Percentiles rank a stretch among this genome's conserved stretches.
Evolutionary conservation across 768 basidiomycete genomes (phyloP).

Genomic region (Polyporus arcularius): DNA sequence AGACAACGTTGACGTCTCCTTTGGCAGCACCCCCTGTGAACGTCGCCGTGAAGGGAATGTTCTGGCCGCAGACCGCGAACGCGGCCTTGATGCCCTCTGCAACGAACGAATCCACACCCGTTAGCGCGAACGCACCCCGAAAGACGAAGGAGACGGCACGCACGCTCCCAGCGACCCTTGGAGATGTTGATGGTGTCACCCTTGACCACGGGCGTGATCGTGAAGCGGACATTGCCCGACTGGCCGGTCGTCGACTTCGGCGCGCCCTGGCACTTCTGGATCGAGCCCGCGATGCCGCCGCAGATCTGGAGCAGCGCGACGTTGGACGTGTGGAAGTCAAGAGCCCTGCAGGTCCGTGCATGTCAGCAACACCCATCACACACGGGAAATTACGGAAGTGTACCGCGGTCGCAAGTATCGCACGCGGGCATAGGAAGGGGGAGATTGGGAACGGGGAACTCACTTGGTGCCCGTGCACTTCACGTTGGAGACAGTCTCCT

Average conservation of each 20-base stretch:
- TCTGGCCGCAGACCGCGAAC: slow-evolving; percentile 27
- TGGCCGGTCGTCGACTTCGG: slow-evolving; percentile 27
- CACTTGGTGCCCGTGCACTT: slow-evolving; percentile 20
- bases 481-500: slow-evolving; percentile 24
- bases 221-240: slow-evolving; percentile 26
- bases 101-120: not conserved
- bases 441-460: not conserved
- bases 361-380: not conserved
- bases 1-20: slow-evolving; percentile 25
- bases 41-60: slow-evolving; percentile 29
- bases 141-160: not conserved
- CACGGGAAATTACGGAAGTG: not conserved
- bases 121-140: not conserved
- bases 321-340: slow-evolving; percentile 31
- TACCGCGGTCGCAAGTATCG: too few relatives aligned
- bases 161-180: slow-evolving; percentile 33
- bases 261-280: slow-evolving; percentile 29
- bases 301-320: slow-evolving; percentile 32
- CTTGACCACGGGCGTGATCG: slow-evolving; percentile 23
- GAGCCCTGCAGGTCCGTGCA: slow-evolving; percentile 9
- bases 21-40: slow-evolving; percentile 25
- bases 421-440: not conserved
- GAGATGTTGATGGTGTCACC: slow-evolving; percentile 30
- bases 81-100: slow-evolving; percentile 29
- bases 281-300: slow-evolving; percentile 31